Conservation (phyloP, 192 early-diverging fungal genomes). For the Powellomyces hirtus region DNA sequence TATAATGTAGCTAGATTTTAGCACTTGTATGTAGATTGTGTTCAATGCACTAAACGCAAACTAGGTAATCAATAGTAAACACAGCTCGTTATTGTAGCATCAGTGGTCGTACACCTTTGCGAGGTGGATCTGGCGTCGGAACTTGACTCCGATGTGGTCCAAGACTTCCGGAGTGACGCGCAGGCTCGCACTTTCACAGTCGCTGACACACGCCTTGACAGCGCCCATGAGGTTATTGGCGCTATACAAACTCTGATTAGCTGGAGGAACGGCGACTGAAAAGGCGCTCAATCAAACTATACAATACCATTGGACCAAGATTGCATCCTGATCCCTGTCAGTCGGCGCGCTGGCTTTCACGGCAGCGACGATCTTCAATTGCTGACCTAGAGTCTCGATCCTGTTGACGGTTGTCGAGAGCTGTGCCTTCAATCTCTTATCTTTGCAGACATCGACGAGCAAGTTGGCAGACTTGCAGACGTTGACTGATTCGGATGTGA, state of each 20-base stretch:
- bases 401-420: conserved; percentile 25
- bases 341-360: conserved; percentile 46
- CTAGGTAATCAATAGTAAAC: too few relatives aligned
- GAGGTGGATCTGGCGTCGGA: conserved; percentile 17
- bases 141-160: conserved; percentile 18
- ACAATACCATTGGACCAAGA: conserved; percentile 38
- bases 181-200: conserved; percentile 39
- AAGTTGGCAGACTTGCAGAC: conserved; percentile 25
- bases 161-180: background rate
- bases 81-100: too few relatives aligned
- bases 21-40: too few relatives aligned
- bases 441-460: conserved; percentile 40
- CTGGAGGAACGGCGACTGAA: too few relatives aligned
- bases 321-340: conserved; percentile 42
- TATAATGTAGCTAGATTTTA: too few relatives aligned
- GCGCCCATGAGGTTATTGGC: conserved; percentile 46
- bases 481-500: conserved; percentile 29
- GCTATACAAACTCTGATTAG: too few relatives aligned
- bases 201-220: conserved; percentile 39
- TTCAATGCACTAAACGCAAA: too few relatives aligned
- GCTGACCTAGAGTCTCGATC: conserved; percentile 48
- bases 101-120: conserved; percentile 14
- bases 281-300: background rate
- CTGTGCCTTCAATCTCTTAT: conserved; percentile 29
- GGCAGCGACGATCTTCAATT: conserved; percentile 54